Evolutionary conservation across 345 rosid genomes (phyloP).

Genomic region (Pistacia atlantica): DNA sequence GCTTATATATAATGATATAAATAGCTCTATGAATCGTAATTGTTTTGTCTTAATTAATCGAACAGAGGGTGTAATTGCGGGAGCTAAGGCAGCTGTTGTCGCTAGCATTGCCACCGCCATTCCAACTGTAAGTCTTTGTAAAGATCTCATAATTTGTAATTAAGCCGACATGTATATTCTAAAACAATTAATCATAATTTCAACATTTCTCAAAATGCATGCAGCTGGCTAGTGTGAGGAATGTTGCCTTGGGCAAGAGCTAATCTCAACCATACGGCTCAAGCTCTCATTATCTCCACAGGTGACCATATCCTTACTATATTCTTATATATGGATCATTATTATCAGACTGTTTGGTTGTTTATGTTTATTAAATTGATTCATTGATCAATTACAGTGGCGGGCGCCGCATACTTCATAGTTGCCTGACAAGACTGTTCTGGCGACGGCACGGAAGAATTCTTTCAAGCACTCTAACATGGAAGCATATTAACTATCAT

Average conservation of each 20-base stretch:
- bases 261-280: conserved; percentile 87
- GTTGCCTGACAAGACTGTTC: conserved; percentile 95
- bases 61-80: conserved; percentile 83
- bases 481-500: too few relatives aligned
- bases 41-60: conserved; percentile 12
- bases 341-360: too few relatives aligned
- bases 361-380: neutral
- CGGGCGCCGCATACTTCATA: conserved; percentile 91
- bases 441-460: conserved; percentile 76
- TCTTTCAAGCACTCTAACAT: conserved; percentile 51
- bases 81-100: conserved; percentile 85
- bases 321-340: too few relatives aligned
- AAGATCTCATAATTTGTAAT: too few relatives aligned
- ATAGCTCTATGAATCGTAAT: neutral
- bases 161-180: too few relatives aligned
- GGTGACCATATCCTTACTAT: conserved; percentile 22
- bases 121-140: conserved; percentile 62
- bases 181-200: too few relatives aligned
- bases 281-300: conserved; percentile 86
- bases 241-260: conserved; percentile 89
- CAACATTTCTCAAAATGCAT: neutral
- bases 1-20: neutral
- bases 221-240: conserved; percentile 75
- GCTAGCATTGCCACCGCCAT: conserved; percentile 70
- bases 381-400: conserved; percentile 40